Evolutionary conservation across 495 filamentous ascomycete species (phyloP).

Genomic region (Thermothielavioides terrestris): DNA sequence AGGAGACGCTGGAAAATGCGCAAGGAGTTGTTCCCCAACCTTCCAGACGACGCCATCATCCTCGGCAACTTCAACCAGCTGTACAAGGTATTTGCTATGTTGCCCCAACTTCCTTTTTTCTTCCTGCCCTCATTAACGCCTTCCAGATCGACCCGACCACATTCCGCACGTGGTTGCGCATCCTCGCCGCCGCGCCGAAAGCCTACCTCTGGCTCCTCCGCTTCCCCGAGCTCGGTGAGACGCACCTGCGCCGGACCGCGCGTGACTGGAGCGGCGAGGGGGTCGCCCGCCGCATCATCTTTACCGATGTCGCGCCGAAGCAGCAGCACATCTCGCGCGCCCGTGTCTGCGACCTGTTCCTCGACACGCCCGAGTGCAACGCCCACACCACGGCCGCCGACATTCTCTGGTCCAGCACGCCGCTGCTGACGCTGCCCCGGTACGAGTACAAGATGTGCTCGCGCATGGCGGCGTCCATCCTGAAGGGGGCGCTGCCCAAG

Average conservation of each 20-base stretch:
- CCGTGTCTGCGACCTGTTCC: conserved; percentile 84
- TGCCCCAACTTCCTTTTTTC: not conserved
- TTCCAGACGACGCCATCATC: conserved; percentile 80
- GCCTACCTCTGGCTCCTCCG: conserved; percentile 92
- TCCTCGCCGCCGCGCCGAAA: conserved; percentile 77
- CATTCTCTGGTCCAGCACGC: conserved; percentile 91
- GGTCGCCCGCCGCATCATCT: conserved; percentile 85
- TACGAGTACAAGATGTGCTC: conserved; percentile 99
- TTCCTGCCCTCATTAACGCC: not conserved
- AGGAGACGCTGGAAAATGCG: conserved; percentile 83
- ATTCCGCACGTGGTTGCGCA: conserved; percentile 93
- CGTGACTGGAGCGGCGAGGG: conserved; percentile 74
- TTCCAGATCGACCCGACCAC: conserved; percentile 91
- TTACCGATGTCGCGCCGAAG: conserved; percentile 96
- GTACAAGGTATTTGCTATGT: conserved; percentile 68
- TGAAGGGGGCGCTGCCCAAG: conserved; percentile 78
- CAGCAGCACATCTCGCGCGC: conserved; percentile 89
- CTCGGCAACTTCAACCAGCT: conserved; percentile 98
- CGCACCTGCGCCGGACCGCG: conserved; percentile 71
- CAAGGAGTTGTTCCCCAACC: conserved; percentile 81
- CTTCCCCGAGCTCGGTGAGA: conserved; percentile 90
- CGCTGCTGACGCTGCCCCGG: conserved; percentile 85
- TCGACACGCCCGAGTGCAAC: conserved; percentile 97
- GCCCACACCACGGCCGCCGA: conserved; percentile 97
- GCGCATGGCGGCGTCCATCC: conserved; percentile 90